Conservation (phyloP, 805 yeast genomes). For the Candida namnaoensis region DNA sequence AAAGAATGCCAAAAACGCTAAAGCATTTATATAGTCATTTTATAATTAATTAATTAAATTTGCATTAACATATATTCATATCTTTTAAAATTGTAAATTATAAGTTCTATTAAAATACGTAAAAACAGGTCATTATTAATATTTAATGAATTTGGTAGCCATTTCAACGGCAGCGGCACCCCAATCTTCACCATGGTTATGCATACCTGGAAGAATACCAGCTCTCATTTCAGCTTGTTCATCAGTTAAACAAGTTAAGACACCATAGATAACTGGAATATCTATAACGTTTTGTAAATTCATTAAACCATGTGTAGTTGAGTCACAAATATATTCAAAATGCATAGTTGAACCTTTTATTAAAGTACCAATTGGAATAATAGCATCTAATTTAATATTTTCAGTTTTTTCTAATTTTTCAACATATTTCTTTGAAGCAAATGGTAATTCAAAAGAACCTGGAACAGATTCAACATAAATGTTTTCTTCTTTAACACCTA, state of each 20-base stretch:
- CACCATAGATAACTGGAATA: conserved; percentile 87
- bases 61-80: too few relatives aligned
- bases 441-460: conserved; percentile 92
- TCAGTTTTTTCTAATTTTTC: conserved; percentile 29
- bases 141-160: conserved; percentile 39
- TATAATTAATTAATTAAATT: too few relatives aligned
- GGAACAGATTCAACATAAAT: conserved; percentile 84
- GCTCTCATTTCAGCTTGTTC: conserved; percentile 93
- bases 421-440: conserved; percentile 50
- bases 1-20: conserved; percentile 15
- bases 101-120: too few relatives aligned
- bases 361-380: conserved; percentile 88
- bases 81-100: too few relatives aligned
- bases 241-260: conserved; percentile 87
- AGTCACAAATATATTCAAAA: conserved; percentile 92
- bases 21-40: background rate
- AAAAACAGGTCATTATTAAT: too few relatives aligned
- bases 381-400: conserved; percentile 61
- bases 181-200: conserved; percentile 98
- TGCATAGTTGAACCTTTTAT: conserved; percentile 98
- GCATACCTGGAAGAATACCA: conserved; percentile 74
- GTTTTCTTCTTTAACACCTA: conserved; percentile 71
- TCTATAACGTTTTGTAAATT: conserved; percentile 57
- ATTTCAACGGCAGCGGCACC: conserved; percentile 98
- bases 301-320: conserved; percentile 84